Evolutionary conservation across 2,329 filamentous ascomycete genomes (phyloP), one percentile per base, ranked within the genome.

Genomic region (Apiospora phragmitis): DNA sequence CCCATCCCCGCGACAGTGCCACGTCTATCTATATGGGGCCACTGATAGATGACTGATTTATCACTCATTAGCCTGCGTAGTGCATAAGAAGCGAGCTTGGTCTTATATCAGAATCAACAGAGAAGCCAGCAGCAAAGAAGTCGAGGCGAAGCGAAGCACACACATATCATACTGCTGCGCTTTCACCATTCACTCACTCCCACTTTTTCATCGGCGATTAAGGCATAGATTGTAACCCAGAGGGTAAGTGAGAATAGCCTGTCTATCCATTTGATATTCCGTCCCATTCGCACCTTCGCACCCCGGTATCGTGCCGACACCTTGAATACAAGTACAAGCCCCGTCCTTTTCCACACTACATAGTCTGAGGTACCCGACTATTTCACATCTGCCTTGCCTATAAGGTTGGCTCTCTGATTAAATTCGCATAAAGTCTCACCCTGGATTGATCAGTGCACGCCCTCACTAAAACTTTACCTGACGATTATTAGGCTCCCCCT

Each of bases 401-500:
- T 62, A 62, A 62, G 55, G 55, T 62, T 62, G 55, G 55, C 55
- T 62, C 32, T 62, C 32, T 62, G 55, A 62, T 62, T 38, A 62
- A 62, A 62, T 62, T 62, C 55, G 55, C 55, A 62, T 62, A 62
- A 62, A 62, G 55, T 62, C 55, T 62, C 55, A 62, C 55, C 55
- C 55, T 62, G 55, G 55, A 62, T 62, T 62, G 55, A 62, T 62
- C 55, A 62, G 55, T 62, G 55, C 55, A 62, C 55, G 32, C 55
- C 55, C 55, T 62, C 55, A 62, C 55, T 62, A 62, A 62, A 62
- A 62, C 55, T 62, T 62, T 62, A 62, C 55, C 35, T 38, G 55
- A 62, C 55, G 55, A 62, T 62, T 62, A 62, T 62, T 62, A 62
- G 55, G 55, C 55, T 62, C 55, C 55, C 55, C 55, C 55, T 62